These are phyloP conservation scores for Amesomyces nigricolor DNA, from an alignment of 2,329 filamentous ascomycete species.

Conservation along the genomic window DNA sequence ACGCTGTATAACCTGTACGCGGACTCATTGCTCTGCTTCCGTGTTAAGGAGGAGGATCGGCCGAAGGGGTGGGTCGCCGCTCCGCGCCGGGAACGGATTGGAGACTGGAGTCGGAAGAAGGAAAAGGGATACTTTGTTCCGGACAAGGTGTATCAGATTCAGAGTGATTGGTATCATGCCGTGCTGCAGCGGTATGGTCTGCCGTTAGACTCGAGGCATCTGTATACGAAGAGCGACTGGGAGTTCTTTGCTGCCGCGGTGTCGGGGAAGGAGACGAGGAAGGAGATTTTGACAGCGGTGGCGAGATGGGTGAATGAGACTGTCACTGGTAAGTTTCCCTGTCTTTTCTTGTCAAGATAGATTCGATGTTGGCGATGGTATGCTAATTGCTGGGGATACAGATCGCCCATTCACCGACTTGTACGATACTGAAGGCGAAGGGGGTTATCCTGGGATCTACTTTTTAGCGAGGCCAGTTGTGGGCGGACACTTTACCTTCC, in stretches of 20 bases:
- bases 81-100: conserved; percentile 24
- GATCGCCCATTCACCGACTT: conserved; percentile 76
- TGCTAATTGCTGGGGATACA: conserved; percentile 15
- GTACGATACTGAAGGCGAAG: conserved; percentile 72
- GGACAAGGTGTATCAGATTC: conserved; percentile 67
- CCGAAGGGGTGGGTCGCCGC: conserved; percentile 5
- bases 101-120: conserved; percentile 20
- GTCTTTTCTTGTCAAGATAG: not conserved
- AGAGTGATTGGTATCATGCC: conserved; percentile 73
- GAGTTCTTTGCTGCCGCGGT: conserved; percentile 84
- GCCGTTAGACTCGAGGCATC: conserved; percentile 72
- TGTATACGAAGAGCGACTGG: conserved; percentile 89
- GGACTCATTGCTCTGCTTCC: conserved; percentile 73
- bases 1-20: conserved; percentile 75
- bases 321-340: conserved; percentile 46
- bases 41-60: conserved; percentile 36
- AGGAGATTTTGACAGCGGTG: conserved; percentile 67
- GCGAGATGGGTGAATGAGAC: conserved; percentile 83
- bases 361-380: not conserved
- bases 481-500: conserved; percentile 78
- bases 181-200: conserved; percentile 78
- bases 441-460: conserved; percentile 65
- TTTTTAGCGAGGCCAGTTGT: conserved; percentile 82
- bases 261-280: conserved; percentile 60
- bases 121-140: conserved; percentile 55